Evolutionary conservation across 208 protist species (phyloP).

Genomic region (Wallacemonas sp.): DNA sequence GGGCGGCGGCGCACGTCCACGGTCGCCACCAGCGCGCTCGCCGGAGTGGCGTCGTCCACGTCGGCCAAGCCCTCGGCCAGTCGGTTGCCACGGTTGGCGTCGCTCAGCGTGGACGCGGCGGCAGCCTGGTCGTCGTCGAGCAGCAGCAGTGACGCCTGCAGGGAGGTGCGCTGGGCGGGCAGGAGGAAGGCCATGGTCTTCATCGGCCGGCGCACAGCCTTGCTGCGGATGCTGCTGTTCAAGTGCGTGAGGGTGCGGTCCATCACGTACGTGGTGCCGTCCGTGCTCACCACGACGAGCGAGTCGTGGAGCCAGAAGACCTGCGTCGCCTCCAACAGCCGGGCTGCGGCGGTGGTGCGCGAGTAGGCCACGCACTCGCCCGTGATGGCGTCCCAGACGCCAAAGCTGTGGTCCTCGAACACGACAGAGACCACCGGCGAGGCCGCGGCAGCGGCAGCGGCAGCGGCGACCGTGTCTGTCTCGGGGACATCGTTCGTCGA

Average conservation of each 20-base stretch:
- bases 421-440: slow-evolving; percentile 25
- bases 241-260: slow-evolving; percentile 48
- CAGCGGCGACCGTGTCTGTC: neutral
- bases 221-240: slow-evolving; percentile 67
- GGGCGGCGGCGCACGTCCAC: slow-evolving; percentile 38
- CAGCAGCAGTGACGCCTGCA: slow-evolving; percentile 47
- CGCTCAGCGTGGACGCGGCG: neutral
- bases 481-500: neutral
- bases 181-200: slow-evolving; percentile 77
- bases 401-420: slow-evolving; percentile 50
- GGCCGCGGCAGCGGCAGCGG: neutral
- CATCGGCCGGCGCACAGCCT: slow-evolving; percentile 65
- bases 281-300: slow-evolving; percentile 52
- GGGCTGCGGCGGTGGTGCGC: slow-evolving; percentile 19
- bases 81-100: slow-evolving; percentile 23
- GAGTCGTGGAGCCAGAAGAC: slow-evolving; percentile 47
- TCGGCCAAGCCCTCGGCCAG: neutral
- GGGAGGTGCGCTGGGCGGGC: slow-evolving; percentile 63
- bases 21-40: slow-evolving; percentile 47
- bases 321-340: slow-evolving; percentile 21
- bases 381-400: slow-evolving; percentile 58
- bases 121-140: slow-evolving; percentile 7
- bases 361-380: slow-evolving; percentile 57
- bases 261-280: slow-evolving; percentile 59
- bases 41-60: neutral